Base-by-base conservation (phyloP, 768 basidiomycete species). In the Gloeostereum incarnatum region DNA sequence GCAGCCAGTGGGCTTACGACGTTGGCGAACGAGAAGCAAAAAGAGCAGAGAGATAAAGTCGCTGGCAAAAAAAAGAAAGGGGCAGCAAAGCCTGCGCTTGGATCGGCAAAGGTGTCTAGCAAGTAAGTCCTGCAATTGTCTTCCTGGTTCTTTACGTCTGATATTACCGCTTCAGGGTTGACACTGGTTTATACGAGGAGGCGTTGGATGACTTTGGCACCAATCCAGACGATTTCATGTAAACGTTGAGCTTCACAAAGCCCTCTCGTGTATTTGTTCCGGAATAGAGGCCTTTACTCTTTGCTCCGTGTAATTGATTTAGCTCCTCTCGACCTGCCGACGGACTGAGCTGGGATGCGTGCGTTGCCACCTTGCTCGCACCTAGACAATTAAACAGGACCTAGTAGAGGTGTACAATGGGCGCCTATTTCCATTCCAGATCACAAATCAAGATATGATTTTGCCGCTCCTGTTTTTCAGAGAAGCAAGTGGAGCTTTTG, bases 11-110 rank as follows among this genome's bases (percentile, higher is more conserved):
- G 68, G 3, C 63, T 99, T 39, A 89, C 87, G 11, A 81, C 86
- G 2, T 68, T 98, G 5, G 85, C 91, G 35, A 97, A 94, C 52
- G 90, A 93, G 65, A 99, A 98, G 65, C 88, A 93, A 63, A 87
- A 78, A 61, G 89, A 89, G 54, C 79, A 83, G 49, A 73, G 82
- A 45, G 89, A 92, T 24, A 88, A 84, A 57, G 69, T 78, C 2
- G 81, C 76, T 43, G 89, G 90, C 21, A 96, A 93, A 75, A 94
- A 91, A 68, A 93, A 93, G 65, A 85, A 86, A 61, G 59, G 68
- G 5, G 58, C 71, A 0, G 57, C 67, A 13, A 96, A 87, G 56
- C 92, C 93, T 17, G 72, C 58, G 4, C 60, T 96, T 24, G 91
- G 88, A 2, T 72, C 78, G 13, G 65, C 71, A 16, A 94, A 91